Evolutionary conservation across 2,329 filamentous ascomycete genomes (phyloP).

Genomic region (Venturia aucupariae): DNA sequence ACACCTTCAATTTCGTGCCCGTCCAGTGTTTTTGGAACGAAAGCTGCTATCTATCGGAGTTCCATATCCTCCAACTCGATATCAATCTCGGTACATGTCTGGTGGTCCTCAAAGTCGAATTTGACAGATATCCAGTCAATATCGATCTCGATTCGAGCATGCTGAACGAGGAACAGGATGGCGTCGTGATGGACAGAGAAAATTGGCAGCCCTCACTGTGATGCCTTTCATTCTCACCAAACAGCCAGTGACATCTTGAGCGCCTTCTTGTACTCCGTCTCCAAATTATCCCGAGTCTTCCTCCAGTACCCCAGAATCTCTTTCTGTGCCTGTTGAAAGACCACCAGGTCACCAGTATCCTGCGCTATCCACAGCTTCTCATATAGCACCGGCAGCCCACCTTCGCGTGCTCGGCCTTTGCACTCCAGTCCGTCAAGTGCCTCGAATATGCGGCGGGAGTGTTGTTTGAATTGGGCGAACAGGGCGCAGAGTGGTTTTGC

Average conservation of each 20-base stretch:
- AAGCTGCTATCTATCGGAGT: too few relatives aligned
- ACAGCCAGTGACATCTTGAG: not conserved
- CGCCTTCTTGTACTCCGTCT: not conserved
- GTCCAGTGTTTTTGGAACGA: too few relatives aligned
- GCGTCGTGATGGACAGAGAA: too few relatives aligned
- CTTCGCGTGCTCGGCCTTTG: not conserved
- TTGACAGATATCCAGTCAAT: too few relatives aligned
- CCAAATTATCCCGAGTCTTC: not conserved
- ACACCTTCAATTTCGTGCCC: too few relatives aligned
- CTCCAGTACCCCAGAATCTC: not conserved
- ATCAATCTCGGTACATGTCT: too few relatives aligned
- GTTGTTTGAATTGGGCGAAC: not conserved
- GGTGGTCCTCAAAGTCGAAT: too few relatives aligned
- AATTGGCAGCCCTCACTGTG: too few relatives aligned
- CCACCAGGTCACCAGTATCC: not conserved
- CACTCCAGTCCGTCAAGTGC: not conserved
- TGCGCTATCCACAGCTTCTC: not conserved
- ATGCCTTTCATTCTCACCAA: too few relatives aligned
- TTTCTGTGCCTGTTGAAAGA: not conserved
- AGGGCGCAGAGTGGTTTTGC: not conserved
- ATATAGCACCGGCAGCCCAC: not conserved
- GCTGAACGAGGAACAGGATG: too few relatives aligned
- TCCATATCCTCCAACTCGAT: too few relatives aligned
- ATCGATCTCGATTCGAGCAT: too few relatives aligned
- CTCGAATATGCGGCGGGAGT: not conserved